Conservation (phyloP, 257 asterid species). For the Solanum megistacrolobum region DNA sequence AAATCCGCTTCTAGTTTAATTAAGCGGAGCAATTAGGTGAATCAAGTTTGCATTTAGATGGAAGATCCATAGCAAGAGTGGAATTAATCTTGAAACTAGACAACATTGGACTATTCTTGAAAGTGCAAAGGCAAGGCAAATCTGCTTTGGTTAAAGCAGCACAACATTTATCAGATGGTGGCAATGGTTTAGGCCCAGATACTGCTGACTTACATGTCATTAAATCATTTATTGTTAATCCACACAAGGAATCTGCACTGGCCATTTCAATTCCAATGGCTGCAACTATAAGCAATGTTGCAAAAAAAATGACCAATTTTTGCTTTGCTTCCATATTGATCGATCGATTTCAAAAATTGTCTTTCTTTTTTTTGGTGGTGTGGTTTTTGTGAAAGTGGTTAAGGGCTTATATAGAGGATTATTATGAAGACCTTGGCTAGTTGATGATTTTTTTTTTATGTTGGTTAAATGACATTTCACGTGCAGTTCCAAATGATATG, state of each 20-base stretch:
- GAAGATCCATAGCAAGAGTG: conserved; percentile 9
- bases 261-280: not conserved
- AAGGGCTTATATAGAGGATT: not conserved
- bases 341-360: not conserved
- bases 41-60: not conserved
- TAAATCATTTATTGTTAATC: conserved; percentile 4
- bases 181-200: not conserved
- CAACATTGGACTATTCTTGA: not conserved
- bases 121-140: conserved; percentile 9
- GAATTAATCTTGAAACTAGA: not conserved
- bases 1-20: not conserved
- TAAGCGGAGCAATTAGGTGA: not conserved
- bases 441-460: not conserved
- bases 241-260: not conserved
- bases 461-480: not conserved
- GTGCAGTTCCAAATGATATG: not conserved
- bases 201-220: conserved; percentile 12
- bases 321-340: not conserved
- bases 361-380: not conserved
- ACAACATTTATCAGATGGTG: conserved; percentile 2
- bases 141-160: not conserved
- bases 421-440: not conserved
- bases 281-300: not conserved
- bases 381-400: not conserved
- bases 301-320: not conserved